Base-by-base conservation (phyloP, 1,284 basidiomycete species). In the Cutaneotrichosporon cutaneum region DNA sequence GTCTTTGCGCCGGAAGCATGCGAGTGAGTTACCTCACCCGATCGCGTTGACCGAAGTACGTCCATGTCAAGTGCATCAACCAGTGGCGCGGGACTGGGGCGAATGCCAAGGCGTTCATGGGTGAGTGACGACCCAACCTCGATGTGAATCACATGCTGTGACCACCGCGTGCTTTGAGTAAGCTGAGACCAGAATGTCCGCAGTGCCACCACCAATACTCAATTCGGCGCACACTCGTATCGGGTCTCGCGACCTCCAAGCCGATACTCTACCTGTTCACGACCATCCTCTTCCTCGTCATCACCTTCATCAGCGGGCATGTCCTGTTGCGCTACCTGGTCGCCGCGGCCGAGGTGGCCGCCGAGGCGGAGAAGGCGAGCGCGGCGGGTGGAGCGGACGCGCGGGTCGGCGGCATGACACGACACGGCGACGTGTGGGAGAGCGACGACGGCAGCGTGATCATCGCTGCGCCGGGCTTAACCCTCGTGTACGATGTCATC, bases 131-230 rank as follows among this genome's bases (percentile, higher is more conserved):
- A 42, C 21, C 21, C n/a, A 26, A 24, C 14, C 32, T n/a, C n/a
- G n/a, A n/a, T n/a, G n/a, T n/a, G n/a, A n/a, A n/a, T n/a, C n/a
- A n/a, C n/a, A n/a, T n/a, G n/a, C n/a, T n/a, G n/a, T n/a, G n/a
- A n/a, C n/a, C n/a, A n/a, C n/a, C n/a, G n/a, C n/a, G n/a, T n/a
- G n/a, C n/a, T n/a, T n/a, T n/a, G 13, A 4, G 21, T n/a, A 10
- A n/a, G 42, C 62, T 60, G 14, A 56, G 53, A 0, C 16, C 64
- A 76, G 76, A 79, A 70, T 79, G 77, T 58, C 77, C 73, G 1
- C 77, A 78, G 63, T 79, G 78, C 63, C 69, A 72, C 42, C 75
- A 77, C 63, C 69, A 72, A 36, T 80, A 79, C 62, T 68, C 63
- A 9, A 63, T 79, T 21, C 72, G 71, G 7, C 68, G 78, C 24